Evolutionary conservation across 1,284 basidiomycete genomes (phyloP).

Genomic region (Apiotrichum domesticum): DNA sequence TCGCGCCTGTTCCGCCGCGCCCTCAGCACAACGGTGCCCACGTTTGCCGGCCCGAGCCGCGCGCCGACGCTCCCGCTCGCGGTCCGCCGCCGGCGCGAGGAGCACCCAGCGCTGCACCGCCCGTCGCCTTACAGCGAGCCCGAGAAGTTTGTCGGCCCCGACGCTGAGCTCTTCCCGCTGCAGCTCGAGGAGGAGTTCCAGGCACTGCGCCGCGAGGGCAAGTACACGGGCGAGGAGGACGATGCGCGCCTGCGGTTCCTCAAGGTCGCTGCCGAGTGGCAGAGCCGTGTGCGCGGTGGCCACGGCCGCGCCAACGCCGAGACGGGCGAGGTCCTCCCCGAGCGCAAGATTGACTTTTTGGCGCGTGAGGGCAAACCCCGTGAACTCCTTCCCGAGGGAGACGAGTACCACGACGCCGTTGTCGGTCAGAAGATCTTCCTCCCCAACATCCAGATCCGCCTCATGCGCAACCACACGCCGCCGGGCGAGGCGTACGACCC

Average conservation of each 20-base stretch:
- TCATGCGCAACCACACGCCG: constrained; percentile 78
- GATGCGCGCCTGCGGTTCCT: constrained; percentile 34
- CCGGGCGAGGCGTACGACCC: constrained; percentile 79
- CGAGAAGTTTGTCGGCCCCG: constrained; percentile 11
- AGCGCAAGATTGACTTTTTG: constrained; percentile 8
- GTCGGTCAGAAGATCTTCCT: constrained; percentile 79
- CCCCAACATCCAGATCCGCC: constrained; percentile 75
- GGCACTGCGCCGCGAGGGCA: constrained; percentile 22
- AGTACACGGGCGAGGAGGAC: constrained; percentile 28
- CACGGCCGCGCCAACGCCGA: not conserved
- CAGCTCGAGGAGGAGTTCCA: constrained; percentile 39
- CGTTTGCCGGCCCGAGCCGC: constrained; percentile 14
- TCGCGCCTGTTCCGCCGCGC: constrained; percentile 35
- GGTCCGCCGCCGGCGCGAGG: constrained; percentile 29
- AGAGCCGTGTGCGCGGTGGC: constrained; percentile 34
- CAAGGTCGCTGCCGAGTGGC: constrained; percentile 30
- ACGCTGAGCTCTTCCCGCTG: constrained; percentile 23
- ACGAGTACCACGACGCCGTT: constrained; percentile 44
- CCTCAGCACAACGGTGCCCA: constrained; percentile 15
- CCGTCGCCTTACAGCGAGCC: constrained; percentile 23
- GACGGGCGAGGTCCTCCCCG: not conserved
- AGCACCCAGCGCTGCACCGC: constrained; percentile 13
- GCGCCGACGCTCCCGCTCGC: constrained; percentile 28
- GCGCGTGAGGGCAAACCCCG: constrained; percentile 10
- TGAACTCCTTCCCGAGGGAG: not conserved